These are phyloP conservation scores for Ceratobasidium theobromae DNA, from an alignment of 1,284 basidiomycete genomes.

Conservation along the genomic window DNA sequence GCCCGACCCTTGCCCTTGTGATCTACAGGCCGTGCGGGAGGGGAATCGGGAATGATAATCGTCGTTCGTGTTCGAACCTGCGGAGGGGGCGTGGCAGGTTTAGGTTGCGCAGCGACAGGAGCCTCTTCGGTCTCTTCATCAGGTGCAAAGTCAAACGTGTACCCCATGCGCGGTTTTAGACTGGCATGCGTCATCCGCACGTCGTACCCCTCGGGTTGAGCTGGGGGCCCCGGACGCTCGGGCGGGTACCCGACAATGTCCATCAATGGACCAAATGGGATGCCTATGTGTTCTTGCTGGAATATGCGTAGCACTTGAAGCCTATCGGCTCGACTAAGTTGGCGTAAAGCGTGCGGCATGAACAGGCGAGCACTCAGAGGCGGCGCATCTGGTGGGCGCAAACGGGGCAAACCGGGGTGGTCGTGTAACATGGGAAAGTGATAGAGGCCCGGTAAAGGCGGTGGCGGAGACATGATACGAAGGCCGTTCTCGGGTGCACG, in stretches of 20 bases:
- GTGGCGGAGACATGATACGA: conserved; percentile 9
- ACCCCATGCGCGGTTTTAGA: conserved; percentile 6
- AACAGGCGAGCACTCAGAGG: too few species aligned
- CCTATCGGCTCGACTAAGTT: neutral
- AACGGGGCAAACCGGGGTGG: neutral
- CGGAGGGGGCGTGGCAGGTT: neutral
- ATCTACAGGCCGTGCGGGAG: neutral
- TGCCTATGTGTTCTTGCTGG: neutral
- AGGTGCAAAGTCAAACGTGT: conserved; percentile 13
- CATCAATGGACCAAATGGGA: neutral
- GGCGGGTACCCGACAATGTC: neutral
- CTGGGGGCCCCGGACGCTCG: neutral
- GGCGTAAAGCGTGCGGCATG: neutral
- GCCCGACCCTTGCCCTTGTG: conserved; percentile 5
- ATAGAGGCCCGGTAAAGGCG: neutral
- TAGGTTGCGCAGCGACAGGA: neutral
- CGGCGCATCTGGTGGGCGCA: conserved; percentile 3
- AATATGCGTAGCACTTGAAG: neutral
- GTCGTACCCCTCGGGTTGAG: conserved; percentile 4
- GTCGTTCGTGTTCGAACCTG: conserved; percentile 10
- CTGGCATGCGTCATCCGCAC: conserved; percentile 28
- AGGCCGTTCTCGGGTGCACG: neutral
- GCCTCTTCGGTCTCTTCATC: conserved; percentile 1
- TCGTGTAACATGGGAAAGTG: neutral
- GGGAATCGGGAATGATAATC: conserved; percentile 26